Evolutionary conservation across 148 eudicot genomes (phyloP).

Genomic region (Amaranthus palmeri): DNA sequence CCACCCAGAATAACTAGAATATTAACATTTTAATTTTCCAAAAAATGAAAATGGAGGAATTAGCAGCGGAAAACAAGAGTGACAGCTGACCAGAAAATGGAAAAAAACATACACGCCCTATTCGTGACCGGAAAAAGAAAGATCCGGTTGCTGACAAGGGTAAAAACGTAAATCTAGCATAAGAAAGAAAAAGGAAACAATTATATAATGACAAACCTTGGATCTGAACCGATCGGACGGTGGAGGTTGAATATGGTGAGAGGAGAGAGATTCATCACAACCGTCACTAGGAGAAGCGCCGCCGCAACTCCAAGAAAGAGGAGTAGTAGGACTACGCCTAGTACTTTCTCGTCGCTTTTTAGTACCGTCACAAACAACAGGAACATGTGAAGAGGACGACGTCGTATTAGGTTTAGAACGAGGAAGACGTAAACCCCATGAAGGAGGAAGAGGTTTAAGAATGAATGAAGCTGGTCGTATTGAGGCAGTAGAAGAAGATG

Average conservation of each 20-base stretch:
- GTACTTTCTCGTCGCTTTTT: constrained; percentile 7
- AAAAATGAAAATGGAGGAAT: not conserved
- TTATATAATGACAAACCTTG: constrained; percentile 15
- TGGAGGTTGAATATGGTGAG: not conserved
- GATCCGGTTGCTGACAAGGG: constrained; percentile 25
- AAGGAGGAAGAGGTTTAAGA: constrained; percentile 7
- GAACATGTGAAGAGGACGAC: constrained; percentile 11
- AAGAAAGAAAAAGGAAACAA: not conserved
- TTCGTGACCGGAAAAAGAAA: not conserved
- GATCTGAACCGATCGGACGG: constrained; percentile 31
- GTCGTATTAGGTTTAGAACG: constrained; percentile 21
- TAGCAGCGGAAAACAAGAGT: constrained; percentile 29
- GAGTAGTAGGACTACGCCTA: constrained; percentile 43
- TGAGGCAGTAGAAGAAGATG: not conserved
- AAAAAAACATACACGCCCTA: not conserved
- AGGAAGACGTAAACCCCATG: constrained; percentile 34
- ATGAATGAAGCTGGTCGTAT: not conserved
- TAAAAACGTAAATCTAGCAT: constrained; percentile 11
- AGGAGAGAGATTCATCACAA: constrained; percentile 30
- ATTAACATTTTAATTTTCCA: not conserved
- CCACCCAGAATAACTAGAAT: not conserved
- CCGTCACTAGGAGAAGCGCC: constrained; percentile 35
- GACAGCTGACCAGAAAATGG: constrained; percentile 34
- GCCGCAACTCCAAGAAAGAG: constrained; percentile 34
- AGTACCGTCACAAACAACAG: not conserved